These are phyloP conservation scores for Mycena belliarum DNA, from an alignment of 768 basidiomycete species.

Conservation along the genomic window DNA sequence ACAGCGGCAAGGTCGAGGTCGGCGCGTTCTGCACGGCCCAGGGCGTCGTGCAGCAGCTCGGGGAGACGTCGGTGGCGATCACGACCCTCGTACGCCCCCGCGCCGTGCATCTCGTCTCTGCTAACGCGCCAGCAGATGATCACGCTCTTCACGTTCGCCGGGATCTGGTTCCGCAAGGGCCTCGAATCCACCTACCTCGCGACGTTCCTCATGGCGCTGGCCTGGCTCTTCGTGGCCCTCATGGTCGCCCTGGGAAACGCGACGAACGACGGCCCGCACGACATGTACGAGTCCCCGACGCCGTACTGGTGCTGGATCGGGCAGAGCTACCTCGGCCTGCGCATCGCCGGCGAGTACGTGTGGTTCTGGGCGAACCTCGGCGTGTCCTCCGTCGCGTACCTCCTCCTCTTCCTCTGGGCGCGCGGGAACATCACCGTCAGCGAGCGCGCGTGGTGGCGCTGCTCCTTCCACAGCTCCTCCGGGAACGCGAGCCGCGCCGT, in stretches of 20 bases:
- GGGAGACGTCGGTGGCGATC: conserved; percentile 43
- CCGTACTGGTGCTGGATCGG: conserved; percentile 52
- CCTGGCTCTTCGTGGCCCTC: conserved; percentile 39
- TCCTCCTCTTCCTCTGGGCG: conserved; percentile 39
- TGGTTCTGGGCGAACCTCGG: conserved; percentile 47
- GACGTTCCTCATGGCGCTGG: conserved; percentile 25
- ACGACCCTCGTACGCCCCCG: conserved; percentile 37
- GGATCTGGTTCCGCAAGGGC: conserved; percentile 36
- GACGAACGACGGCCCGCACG: conserved; percentile 11
- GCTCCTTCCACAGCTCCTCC: conserved; percentile 23
- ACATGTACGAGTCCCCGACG: conserved; percentile 34
- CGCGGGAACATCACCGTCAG: conserved; percentile 35
- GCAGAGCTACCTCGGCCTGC: conserved; percentile 27
- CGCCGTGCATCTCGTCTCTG: not conserved
- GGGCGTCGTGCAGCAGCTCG: conserved; percentile 41
- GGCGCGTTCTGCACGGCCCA: conserved; percentile 40
- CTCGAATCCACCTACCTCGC: conserved; percentile 28
- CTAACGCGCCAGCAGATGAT: no score
- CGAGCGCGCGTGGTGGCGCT: conserved; percentile 35
- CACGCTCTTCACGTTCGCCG: conserved; percentile 42
- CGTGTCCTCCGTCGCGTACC: conserved; percentile 35
- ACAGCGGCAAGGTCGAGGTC: conserved; percentile 32
- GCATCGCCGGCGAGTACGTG: conserved; percentile 43
- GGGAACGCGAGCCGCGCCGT: no score
- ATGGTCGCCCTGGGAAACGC: conserved; percentile 33